A percentile compares a stretch with the other conserved stretches of the same genome.
phyloP scores from a whole-genome alignment of 2,329 filamentous ascomycete species.

The Aspergillus pseudotamarii region DNA sequence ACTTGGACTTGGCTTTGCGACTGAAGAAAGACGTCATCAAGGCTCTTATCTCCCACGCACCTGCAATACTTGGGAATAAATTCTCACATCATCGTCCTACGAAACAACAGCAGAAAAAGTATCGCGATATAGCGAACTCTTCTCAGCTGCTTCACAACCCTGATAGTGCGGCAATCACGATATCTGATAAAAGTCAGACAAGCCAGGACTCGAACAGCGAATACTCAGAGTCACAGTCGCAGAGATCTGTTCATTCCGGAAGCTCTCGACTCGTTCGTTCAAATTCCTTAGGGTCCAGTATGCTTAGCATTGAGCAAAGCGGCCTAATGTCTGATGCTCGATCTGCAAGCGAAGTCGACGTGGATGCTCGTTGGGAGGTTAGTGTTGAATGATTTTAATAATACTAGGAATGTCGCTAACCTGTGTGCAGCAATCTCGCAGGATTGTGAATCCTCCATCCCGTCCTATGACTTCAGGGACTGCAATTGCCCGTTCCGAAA shows the following conservation, averaged over 20 bases:
- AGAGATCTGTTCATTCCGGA: constrained; percentile 39
- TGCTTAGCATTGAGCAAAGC: constrained; percentile 28
- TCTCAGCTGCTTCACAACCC: constrained; percentile 63
- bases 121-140: constrained; percentile 82
- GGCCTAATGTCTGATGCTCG: constrained; percentile 33
- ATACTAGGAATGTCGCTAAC: constrained; percentile 19
- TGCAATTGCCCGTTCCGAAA: constrained; percentile 26
- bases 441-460: constrained; percentile 33
- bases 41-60: constrained; percentile 90
- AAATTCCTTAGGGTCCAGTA: constrained; percentile 38
- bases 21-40: constrained; percentile 94
- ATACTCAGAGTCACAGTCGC: constrained; percentile 38
- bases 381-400: constrained; percentile 10
- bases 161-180: constrained; percentile 30
- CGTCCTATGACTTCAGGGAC: constrained; percentile 36
- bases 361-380: constrained; percentile 44
- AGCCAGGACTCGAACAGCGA: constrained; percentile 45
- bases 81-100: constrained; percentile 85
- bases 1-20: constrained; percentile 87
- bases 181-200: constrained; percentile 36
- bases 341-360: constrained; percentile 40
- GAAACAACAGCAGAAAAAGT: constrained; percentile 74
- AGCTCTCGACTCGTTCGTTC: constrained; percentile 41
- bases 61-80: constrained; percentile 96
- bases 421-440: constrained; percentile 33